These are phyloP conservation scores for Hypoxylon sp. DNA, from an alignment of 2,329 filamentous ascomycete species.

Conservation along the genomic window DNA sequence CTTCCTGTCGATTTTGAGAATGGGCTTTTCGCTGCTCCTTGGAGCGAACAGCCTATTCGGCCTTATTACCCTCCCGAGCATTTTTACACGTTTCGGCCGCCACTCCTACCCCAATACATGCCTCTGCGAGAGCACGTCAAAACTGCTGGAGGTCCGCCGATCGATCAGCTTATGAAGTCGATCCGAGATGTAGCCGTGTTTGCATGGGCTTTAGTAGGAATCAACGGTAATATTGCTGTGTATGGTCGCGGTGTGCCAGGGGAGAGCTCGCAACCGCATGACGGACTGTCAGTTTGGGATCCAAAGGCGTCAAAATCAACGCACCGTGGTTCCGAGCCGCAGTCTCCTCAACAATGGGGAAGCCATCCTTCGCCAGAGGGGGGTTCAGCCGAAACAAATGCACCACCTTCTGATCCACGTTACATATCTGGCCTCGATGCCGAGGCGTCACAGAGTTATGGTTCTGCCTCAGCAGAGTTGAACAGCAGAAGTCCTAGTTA, in stretches of 20 bases:
- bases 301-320: conserved; percentile 55
- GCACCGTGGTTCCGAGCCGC: conserved; percentile 58
- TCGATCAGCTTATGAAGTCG: conserved; percentile 79
- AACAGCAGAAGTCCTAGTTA: conserved; percentile 35
- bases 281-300: conserved; percentile 74
- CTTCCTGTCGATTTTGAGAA: conserved; percentile 66
- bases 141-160: conserved; percentile 66
- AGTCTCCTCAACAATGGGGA: conserved; percentile 52
- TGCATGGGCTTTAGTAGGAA: conserved; percentile 84
- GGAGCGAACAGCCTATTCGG: conserved; percentile 77
- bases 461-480: conserved; percentile 29
- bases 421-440: conserved; percentile 33
- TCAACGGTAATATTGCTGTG: conserved; percentile 80
- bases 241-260: conserved; percentile 74
- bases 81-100: conserved; percentile 62
- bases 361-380: conserved; percentile 15
- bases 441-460: conserved; percentile 40
- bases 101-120: conserved; percentile 62
- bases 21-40: conserved; percentile 84
- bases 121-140: conserved; percentile 62
- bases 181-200: conserved; percentile 92
- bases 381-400: conserved; percentile 26
- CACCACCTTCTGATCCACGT: conserved; percentile 19
- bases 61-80: conserved; percentile 61
- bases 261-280: conserved; percentile 74